Percentiles rank a stretch among this genome's conserved stretches.
phyloP scores from a whole-genome alignment of 257 asterid species.

The Coffea eugenioides region DNA sequence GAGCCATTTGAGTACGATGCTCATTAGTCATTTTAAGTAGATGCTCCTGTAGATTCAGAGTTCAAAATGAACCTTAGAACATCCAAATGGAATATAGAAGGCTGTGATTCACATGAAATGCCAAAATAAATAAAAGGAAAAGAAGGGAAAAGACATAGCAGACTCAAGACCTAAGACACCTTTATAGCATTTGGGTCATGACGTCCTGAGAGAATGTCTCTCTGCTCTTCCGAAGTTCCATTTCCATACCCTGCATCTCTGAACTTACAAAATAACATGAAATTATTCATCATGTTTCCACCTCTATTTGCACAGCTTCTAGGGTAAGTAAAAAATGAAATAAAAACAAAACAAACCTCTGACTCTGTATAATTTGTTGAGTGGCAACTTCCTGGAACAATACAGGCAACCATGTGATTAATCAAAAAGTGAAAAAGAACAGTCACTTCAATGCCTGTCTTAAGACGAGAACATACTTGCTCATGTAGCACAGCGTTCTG shows the following conservation, averaged over 20 bases:
- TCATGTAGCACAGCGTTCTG: constrained; percentile 82
- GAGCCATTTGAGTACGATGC: constrained; percentile 73
- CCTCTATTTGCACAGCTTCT: constrained; percentile 7
- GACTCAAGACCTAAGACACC: constrained; percentile 36
- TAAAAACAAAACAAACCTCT: constrained; percentile 54
- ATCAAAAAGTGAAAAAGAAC: constrained; percentile 6
- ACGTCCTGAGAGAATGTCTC: constrained; percentile 74
- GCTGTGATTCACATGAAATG: not conserved
- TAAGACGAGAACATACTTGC: constrained; percentile 49
- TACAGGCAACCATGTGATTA: constrained; percentile 24
- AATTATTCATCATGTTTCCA: constrained; percentile 13
- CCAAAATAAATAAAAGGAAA: not conserved
- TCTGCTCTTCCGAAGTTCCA: constrained; percentile 42
- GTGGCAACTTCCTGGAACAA: constrained; percentile 78
- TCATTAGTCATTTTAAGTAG: constrained; percentile 72
- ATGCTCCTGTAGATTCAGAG: constrained; percentile 64
- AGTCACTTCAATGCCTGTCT: constrained; percentile 5
- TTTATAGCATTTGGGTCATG: constrained; percentile 77
- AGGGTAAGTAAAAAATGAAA: not conserved
- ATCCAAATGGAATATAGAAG: not conserved
- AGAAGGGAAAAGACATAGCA: not conserved
- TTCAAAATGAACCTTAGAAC: not conserved
- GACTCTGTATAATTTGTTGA: constrained; percentile 74
- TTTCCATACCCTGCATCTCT: constrained; percentile 57
- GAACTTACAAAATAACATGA: constrained; percentile 28